A percentile compares a stretch with the other conserved stretches of the same genome.
Conservation (phyloP, 441 rosid genomes). For the Euphorbia celastroides region DNA sequence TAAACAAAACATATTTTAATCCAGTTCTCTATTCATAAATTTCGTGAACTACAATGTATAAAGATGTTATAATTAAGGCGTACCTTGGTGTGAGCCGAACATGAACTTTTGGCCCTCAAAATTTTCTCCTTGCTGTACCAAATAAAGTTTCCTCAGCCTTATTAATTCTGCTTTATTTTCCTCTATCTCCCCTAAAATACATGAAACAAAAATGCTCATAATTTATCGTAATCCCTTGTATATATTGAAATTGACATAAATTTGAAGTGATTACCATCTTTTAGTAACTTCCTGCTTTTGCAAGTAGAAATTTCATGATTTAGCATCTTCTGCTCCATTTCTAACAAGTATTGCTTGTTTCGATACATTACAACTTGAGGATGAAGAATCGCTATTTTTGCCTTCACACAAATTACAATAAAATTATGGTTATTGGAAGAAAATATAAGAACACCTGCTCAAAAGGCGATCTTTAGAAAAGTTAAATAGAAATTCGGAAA, state of each 20-base stretch:
- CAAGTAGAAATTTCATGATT: conserved; percentile 12
- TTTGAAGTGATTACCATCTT: conserved; percentile 19
- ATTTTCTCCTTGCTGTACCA: conserved; percentile 7
- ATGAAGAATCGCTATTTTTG: conserved; percentile 15
- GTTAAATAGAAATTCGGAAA: too few species aligned
- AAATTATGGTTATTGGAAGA: too few species aligned
- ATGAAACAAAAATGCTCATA: too few species aligned
- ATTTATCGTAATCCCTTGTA: not conserved
- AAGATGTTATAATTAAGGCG: not conserved
- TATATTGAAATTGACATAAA: not conserved
- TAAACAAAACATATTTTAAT: too few species aligned
- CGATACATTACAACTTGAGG: conserved; percentile 22
- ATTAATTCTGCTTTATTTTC: conserved; percentile 21
- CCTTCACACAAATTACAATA: conserved; percentile 9
- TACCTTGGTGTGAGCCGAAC: not conserved
- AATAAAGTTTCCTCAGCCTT: conserved; percentile 23
- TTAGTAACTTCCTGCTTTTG: not conserved
- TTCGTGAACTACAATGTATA: not conserved
- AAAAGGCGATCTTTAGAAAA: too few species aligned
- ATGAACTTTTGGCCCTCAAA: not conserved
- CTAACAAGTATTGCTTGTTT: conserved; percentile 7
- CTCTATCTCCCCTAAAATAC: conserved; percentile 25
- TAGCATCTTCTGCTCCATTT: conserved; percentile 21
- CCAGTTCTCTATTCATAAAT: too few species aligned
- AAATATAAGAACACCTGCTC: too few species aligned